Evolutionary conservation across 108 stramenopile species (phyloP).

Genomic region (Poteriospumella lacustris): DNA sequence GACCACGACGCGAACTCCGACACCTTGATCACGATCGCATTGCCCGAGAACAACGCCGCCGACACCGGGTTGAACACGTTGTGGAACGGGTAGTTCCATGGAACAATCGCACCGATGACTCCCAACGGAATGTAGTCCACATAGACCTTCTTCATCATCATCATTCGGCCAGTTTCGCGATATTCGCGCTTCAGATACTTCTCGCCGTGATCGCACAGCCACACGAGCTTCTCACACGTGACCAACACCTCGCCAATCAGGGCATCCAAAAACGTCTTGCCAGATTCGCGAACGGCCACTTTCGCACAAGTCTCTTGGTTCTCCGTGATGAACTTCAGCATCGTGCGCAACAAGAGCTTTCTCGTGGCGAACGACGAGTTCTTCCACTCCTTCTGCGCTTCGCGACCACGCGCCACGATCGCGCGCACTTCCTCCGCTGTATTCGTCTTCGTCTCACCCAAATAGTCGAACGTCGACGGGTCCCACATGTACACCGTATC

Average conservation of each 20-base stretch:
- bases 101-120: conserved; percentile 91
- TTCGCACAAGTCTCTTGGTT: conserved; percentile 80
- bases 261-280: conserved; percentile 75
- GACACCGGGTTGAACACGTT: conserved; percentile 93
- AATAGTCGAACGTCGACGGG: conserved; percentile 28
- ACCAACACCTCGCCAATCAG: conserved; percentile 91
- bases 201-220: conserved; percentile 77
- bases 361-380: conserved; percentile 79
- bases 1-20: conserved; percentile 89
- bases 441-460: conserved; percentile 78
- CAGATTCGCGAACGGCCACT: conserved; percentile 77
- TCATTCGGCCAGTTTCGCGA: conserved; percentile 80
- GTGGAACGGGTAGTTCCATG: conserved; percentile 99
- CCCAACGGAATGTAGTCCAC: conserved; percentile 95
- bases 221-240: conserved; percentile 89
- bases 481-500: conserved; percentile 19
- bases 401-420: conserved; percentile 62
- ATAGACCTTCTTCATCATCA: conserved; percentile 87
- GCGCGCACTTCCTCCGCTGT: conserved; percentile 66
- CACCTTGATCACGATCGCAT: conserved; percentile 92
- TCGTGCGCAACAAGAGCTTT: conserved; percentile 76
- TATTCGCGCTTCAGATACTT: conserved; percentile 64
- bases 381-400: conserved; percentile 80
- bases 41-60: conserved; percentile 87
- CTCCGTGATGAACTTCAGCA: conserved; percentile 77